These are phyloP conservation scores for Kregervanrija delftensis DNA, from an alignment of 805 yeast species.

Conservation along the genomic window DNA sequence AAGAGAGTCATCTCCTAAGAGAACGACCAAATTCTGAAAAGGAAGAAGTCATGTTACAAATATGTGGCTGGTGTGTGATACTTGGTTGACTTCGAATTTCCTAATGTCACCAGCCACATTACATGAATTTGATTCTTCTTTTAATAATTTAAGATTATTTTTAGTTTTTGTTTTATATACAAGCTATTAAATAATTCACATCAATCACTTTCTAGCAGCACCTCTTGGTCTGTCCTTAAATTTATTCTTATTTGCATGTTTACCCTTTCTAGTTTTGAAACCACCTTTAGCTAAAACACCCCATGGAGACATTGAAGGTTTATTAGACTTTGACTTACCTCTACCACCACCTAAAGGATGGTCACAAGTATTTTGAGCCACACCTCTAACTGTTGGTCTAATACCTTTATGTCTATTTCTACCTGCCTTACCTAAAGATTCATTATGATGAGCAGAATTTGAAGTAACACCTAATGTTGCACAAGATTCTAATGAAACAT, in stretches of 20 bases:
- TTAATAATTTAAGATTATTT: too few relatives aligned
- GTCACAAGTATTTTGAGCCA: constrained; percentile 94
- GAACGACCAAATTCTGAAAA: too few relatives aligned
- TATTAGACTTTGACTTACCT: constrained; percentile 97
- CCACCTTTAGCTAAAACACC: constrained; percentile 88
- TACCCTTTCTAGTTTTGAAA: constrained; percentile 89
- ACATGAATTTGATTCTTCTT: too few relatives aligned
- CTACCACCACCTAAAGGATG: constrained; percentile 99
- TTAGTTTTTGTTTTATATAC: not conserved
- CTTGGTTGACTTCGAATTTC: too few relatives aligned
- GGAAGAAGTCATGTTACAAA: too few relatives aligned
- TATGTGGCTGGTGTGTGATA: too few relatives aligned
- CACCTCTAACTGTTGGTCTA: constrained; percentile 95
- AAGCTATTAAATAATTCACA: not conserved
- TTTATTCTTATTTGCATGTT: constrained; percentile 74
- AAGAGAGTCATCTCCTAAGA: too few relatives aligned
- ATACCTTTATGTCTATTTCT: constrained; percentile 86
- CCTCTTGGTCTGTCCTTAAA: constrained; percentile 91
- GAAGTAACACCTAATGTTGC: constrained; percentile 94
- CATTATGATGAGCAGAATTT: constrained; percentile 85
- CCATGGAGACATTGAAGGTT: constrained; percentile 93
- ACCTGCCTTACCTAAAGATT: constrained; percentile 94
- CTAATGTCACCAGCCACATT: too few relatives aligned
- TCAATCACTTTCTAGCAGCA: constrained; percentile 9
- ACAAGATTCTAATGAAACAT: constrained; percentile 75